A percentile compares a stretch with the other conserved stretches of the same genome.
These are phyloP conservation scores for Apiospora marii DNA, from an alignment of 2,329 filamentous ascomycete species.

Conservation along the genomic window DNA sequence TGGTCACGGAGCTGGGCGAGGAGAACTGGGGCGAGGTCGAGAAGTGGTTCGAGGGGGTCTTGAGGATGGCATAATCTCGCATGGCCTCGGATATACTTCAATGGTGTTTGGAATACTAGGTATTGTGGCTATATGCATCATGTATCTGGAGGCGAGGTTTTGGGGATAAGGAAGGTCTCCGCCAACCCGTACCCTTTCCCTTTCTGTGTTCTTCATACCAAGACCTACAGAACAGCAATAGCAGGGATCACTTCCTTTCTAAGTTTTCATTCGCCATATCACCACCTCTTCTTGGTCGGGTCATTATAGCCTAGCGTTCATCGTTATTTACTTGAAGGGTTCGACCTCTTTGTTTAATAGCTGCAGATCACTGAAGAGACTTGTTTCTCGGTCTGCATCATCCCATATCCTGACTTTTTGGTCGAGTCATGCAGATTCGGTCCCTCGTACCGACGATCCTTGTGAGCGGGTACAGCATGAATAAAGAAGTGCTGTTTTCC, in stretches of 20 bases:
- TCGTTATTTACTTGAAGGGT: neutral
- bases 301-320: neutral
- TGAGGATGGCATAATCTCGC: conserved; percentile 22
- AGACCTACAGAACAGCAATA: neutral
- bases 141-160: neutral
- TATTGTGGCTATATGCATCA: neutral
- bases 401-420: neutral
- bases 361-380: neutral
- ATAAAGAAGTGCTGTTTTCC: neutral
- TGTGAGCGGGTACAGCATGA: neutral
- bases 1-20: conserved; percentile 45
- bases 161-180: neutral
- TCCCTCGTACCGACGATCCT: conserved; percentile 2
- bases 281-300: neutral
- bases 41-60: conserved; percentile 35
- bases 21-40: conserved; percentile 33
- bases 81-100: neutral
- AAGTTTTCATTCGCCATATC: too few relatives aligned
- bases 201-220: neutral
- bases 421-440: neutral
- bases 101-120: neutral
- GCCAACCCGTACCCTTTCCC: neutral
- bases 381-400: neutral
- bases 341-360: neutral
- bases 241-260: neutral